Base-by-base conservation (phyloP, 1,284 basidiomycete genomes). In the Phellinidium pouzarii region DNA sequence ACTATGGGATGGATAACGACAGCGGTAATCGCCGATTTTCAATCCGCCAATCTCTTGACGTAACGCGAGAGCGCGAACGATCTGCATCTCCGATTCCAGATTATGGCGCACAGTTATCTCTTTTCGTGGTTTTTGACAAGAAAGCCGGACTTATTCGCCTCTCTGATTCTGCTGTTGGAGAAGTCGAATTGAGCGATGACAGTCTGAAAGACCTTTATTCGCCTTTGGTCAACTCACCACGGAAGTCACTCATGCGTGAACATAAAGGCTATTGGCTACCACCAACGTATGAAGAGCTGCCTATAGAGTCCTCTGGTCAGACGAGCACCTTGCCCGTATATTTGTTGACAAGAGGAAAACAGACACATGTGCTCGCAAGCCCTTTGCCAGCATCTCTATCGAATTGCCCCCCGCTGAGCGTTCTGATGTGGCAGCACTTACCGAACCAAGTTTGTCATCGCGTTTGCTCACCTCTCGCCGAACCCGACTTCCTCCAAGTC, bases 41-140 rank as follows among this genome's bases (percentile, higher is more conserved):
- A 11, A 20, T 56, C 20, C 37, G 54, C 19, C 50, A 44, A 17
- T 52, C 50, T 9, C 43, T 56, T 9, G 54, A 56, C 29, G 29
- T 47, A 19, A 26, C 34, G 17, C 54, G 50, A n/a, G 54, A 52
- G 1, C 45, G 41, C 17, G 41, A 54, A 25, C 47, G 48, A 17
- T 60, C 59, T 23, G 44, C 52, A 12, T 54, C 54, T 6, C 51
- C 43, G 5, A 40, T 56, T 17, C 65, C 73, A 45, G 70, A 71
- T 48, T 84, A 84, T 61, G 80, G 81, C 20, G 75, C 76, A 2
- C 87, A 89, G 58, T 77, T 86, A 60, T 80, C 79, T 58, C 70
- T 91, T 9, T 90, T 90, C 60, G 79, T 88, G 52, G 70, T 82
- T 23, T 91, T 91, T 62, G 88, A 90, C 64, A 91, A 91, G 68